These are phyloP conservation scores for Leccinum ambiguum DNA, from an alignment of 1,284 basidiomycete species.

Conservation along the genomic window DNA sequence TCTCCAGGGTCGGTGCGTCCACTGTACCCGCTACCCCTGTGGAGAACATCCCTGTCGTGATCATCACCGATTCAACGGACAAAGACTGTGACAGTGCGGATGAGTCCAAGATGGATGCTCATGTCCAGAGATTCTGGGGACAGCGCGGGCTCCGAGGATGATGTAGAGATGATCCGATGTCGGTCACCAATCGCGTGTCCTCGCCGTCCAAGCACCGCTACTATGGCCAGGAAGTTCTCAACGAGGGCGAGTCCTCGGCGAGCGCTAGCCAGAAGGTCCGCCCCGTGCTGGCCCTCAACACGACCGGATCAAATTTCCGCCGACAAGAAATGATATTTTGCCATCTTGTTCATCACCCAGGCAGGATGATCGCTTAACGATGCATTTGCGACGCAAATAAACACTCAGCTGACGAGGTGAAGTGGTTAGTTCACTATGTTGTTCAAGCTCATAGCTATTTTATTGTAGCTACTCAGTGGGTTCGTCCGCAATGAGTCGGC, in stretches of 20 bases:
- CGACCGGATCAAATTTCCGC: neutral
- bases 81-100: neutral
- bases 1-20: neutral
- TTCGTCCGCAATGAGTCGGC: too few relatives aligned
- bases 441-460: too few relatives aligned
- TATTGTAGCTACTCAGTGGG: too few relatives aligned
- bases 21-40: neutral
- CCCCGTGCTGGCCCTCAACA: conserved; percentile 8
- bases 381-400: too few relatives aligned
- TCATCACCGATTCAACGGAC: conserved; percentile 20
- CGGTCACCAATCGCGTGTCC: conserved; percentile 22
- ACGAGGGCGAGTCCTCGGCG: conserved; percentile 11
- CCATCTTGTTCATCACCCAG: too few relatives aligned
- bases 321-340: too few relatives aligned
- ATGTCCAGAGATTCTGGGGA: conserved; percentile 8
- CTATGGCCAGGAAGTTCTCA: conserved; percentile 1
- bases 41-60: conserved; percentile 22
- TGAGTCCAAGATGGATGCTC: conserved; percentile 12
- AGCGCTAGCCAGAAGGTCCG: neutral
- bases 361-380: too few relatives aligned
- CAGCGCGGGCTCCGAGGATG: neutral
- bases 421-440: too few relatives aligned
- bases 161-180: conserved; percentile 17
- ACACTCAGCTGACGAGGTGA: too few relatives aligned
- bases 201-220: conserved; percentile 1